These are phyloP conservation scores for Claviceps sp. DNA, from an alignment of 2,329 filamentous ascomycete genomes.

Conservation along the genomic window DNA sequence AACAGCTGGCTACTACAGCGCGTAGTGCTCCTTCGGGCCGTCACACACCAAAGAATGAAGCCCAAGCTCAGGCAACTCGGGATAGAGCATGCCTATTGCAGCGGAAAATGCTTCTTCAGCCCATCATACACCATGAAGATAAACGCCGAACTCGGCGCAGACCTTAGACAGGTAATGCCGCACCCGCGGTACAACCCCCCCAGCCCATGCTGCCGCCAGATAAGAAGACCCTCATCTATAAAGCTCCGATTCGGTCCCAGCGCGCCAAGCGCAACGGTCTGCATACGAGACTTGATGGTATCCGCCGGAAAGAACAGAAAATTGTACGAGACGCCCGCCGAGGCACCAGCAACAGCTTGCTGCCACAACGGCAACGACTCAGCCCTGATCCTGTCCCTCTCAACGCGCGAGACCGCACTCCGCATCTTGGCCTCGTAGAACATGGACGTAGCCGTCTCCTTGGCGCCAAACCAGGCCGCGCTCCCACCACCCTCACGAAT, in stretches of 20 bases:
- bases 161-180: constrained; percentile 78
- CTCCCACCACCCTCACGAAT: constrained; percentile 89
- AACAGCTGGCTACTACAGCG: no score
- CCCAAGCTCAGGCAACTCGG: no score
- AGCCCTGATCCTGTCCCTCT: constrained; percentile 27
- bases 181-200: constrained; percentile 86
- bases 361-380: constrained; percentile 65
- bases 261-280: constrained; percentile 62
- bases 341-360: constrained; percentile 75
- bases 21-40: no score
- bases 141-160: constrained; percentile 91
- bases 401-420: constrained; percentile 22
- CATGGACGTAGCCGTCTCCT: constrained; percentile 63
- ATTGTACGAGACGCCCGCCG: constrained; percentile 88
- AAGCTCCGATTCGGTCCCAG: constrained; percentile 51
- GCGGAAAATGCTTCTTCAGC: constrained; percentile 55
- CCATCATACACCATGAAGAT: constrained; percentile 95
- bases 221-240: constrained; percentile 50
- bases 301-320: constrained; percentile 96
- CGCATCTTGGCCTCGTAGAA: constrained; percentile 48
- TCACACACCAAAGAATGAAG: no score
- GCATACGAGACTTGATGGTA: constrained; percentile 94
- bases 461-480: constrained; percentile 88
- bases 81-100: constrained; percentile 19
- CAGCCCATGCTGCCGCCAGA: constrained; percentile 77